Conservation (phyloP, 352 stramenopile species). For the Phytopythium kandeliae region DNA sequence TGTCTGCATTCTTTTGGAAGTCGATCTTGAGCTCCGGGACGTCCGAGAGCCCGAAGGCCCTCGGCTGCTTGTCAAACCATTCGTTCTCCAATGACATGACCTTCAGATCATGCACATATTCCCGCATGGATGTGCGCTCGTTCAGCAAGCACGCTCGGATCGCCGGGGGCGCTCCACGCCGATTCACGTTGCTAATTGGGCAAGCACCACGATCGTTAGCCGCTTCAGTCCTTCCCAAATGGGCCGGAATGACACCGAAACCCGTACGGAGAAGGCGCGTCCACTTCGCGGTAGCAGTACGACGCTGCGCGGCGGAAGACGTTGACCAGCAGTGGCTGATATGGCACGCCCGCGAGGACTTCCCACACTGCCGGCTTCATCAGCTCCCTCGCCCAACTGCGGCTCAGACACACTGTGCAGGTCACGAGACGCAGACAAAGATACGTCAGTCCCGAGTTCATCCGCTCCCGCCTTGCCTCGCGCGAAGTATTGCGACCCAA, state of each 20-base stretch:
- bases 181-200: constrained; percentile 74
- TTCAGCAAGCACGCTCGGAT: constrained; percentile 80
- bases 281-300: constrained; percentile 85
- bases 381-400: constrained; percentile 71
- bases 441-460: constrained; percentile 4
- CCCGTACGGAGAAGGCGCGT: constrained; percentile 79
- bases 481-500: neutral
- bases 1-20: constrained; percentile 34
- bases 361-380: constrained; percentile 83
- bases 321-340: constrained; percentile 69
- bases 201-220: constrained; percentile 7
- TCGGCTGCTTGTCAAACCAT: constrained; percentile 50
- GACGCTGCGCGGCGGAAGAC: constrained; percentile 80
- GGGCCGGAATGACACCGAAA: constrained; percentile 3
- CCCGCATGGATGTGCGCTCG: constrained; percentile 79
- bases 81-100: constrained; percentile 67
- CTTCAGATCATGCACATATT: constrained; percentile 83
- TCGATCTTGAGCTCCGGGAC: constrained; percentile 57
- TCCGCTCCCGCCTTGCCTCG: neutral
- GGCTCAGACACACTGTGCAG: constrained; percentile 59
- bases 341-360: constrained; percentile 68
- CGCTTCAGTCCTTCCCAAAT: neutral
- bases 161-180: constrained; percentile 71
- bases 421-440: constrained; percentile 1
- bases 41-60: constrained; percentile 34